Evolutionary conservation across 164 flowering plant species (phyloP).

Genomic region (Tinospora cordifolia): DNA sequence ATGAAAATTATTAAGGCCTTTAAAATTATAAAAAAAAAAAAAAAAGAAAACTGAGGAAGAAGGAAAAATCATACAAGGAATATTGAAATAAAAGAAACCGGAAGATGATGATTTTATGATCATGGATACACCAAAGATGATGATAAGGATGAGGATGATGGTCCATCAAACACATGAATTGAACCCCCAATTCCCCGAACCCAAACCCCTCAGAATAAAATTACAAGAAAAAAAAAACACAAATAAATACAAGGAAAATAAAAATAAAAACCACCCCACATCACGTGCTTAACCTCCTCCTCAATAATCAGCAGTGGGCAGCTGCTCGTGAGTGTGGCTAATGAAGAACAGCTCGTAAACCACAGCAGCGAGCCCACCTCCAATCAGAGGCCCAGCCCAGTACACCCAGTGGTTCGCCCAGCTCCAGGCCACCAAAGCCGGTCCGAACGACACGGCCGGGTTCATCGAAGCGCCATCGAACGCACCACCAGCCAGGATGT

Average conservation of each 20-base stretch:
- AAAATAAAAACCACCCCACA: not conserved
- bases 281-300: too few relatives aligned
- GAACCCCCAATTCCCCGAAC: not conserved
- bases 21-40: too few relatives aligned
- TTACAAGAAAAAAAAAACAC: not conserved
- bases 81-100: not conserved
- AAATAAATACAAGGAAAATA: conserved; percentile 5
- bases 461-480: conserved; percentile 53
- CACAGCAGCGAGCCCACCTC: conserved; percentile 43
- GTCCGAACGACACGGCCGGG: conserved; percentile 51
- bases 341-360: conserved; percentile 39
- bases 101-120: not conserved
- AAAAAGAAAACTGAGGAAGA: too few relatives aligned
- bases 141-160: not conserved
- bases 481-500: conserved; percentile 47
- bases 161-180: not conserved
- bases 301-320: conserved; percentile 25
- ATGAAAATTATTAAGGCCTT: too few relatives aligned
- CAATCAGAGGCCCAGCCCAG: conserved; percentile 52
- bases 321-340: conserved; percentile 28
- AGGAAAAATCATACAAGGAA: not conserved
- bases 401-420: conserved; percentile 55
- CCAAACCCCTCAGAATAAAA: too few relatives aligned
- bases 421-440: conserved; percentile 43
- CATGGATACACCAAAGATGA: conserved; percentile 2